A percentile compares a stretch with the other conserved stretches of the same genome.
These are phyloP conservation scores for Paradendryphiella salina DNA, from an alignment of 2,329 filamentous ascomycete genomes.

Conservation along the genomic window DNA sequence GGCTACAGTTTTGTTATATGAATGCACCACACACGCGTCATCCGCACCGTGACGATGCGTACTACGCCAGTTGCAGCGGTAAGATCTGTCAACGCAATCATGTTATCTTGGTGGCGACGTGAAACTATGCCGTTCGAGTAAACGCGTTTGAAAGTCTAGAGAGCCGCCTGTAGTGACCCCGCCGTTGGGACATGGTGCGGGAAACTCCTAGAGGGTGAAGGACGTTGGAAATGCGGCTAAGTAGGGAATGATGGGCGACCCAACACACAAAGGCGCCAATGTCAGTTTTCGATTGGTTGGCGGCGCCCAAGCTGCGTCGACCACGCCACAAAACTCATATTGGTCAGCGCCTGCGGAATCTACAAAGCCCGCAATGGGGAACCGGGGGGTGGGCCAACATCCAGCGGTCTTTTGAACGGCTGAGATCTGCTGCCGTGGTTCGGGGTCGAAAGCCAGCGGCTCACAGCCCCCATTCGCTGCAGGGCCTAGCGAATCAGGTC, in stretches of 20 bases:
- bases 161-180: conserved; percentile 17
- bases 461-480: conserved; percentile 14
- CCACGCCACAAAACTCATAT: conserved; percentile 24
- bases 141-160: conserved; percentile 23
- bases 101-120: conserved; percentile 22
- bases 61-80: conserved; percentile 8
- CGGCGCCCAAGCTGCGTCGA: conserved; percentile 11
- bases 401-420: conserved; percentile 10
- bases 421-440: conserved; percentile 9
- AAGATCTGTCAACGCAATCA: conserved; percentile 7
- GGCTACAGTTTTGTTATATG: conserved; percentile 39
- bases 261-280: conserved; percentile 22
- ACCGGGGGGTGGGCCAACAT: conserved; percentile 12
- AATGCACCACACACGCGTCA: conserved; percentile 31
- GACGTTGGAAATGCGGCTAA: conserved; percentile 12
- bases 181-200: conserved; percentile 26
- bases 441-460: conserved; percentile 1
- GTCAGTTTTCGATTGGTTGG: conserved; percentile 16
- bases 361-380: conserved; percentile 13
- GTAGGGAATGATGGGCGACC: conserved; percentile 14
- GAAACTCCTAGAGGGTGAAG: conserved; percentile 13
- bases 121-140: conserved; percentile 20
- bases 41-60: conserved; percentile 30
- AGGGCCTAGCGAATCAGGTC: conserved; percentile 12
- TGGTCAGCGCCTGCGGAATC: conserved; percentile 19